Percentiles rank a stretch among this genome's conserved stretches.
phyloP scores from a whole-genome alignment of 2,329 filamentous ascomycete species.

The Fusarium tuaranense region DNA sequence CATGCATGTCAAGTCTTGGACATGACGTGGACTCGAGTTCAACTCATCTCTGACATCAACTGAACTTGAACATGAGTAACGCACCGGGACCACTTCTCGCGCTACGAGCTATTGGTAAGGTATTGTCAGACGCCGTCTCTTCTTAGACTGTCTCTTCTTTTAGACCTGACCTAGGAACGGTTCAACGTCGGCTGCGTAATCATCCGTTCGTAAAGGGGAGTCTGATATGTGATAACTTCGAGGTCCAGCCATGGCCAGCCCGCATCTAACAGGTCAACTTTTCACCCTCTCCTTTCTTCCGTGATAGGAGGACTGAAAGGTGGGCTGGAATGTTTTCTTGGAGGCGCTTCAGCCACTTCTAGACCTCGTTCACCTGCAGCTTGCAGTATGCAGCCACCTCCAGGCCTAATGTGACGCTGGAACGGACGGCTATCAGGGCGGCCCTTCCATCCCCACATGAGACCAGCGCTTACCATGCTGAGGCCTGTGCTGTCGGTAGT shows the following conservation, averaged over 20 bases:
- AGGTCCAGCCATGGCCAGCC: background rate
- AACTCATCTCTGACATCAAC: background rate
- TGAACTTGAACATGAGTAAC: background rate
- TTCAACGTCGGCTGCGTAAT: background rate
- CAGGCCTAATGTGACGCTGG: background rate
- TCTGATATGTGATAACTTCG: background rate
- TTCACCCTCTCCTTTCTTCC: background rate
- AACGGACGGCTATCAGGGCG: background rate
- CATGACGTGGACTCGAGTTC: background rate
- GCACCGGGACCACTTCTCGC: background rate
- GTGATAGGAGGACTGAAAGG: background rate
- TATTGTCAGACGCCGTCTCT: background rate
- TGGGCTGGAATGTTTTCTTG: background rate
- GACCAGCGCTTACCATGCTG: background rate
- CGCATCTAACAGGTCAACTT: background rate
- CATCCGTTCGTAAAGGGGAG: background rate
- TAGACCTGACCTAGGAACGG: background rate
- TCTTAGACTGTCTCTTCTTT: background rate
- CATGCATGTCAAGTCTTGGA: background rate
- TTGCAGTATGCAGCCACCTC: conserved; percentile 1
- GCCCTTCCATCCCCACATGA: conserved; percentile 2
- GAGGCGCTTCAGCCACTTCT: background rate
- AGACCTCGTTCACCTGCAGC: background rate
- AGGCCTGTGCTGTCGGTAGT: conserved; percentile 1
- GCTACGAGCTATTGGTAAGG: background rate